A percentile compares a stretch with the other conserved stretches of the same genome.
These are phyloP conservation scores for Xylariales sp. DNA, from an alignment of 2,329 filamentous ascomycete species.

Conservation along the genomic window DNA sequence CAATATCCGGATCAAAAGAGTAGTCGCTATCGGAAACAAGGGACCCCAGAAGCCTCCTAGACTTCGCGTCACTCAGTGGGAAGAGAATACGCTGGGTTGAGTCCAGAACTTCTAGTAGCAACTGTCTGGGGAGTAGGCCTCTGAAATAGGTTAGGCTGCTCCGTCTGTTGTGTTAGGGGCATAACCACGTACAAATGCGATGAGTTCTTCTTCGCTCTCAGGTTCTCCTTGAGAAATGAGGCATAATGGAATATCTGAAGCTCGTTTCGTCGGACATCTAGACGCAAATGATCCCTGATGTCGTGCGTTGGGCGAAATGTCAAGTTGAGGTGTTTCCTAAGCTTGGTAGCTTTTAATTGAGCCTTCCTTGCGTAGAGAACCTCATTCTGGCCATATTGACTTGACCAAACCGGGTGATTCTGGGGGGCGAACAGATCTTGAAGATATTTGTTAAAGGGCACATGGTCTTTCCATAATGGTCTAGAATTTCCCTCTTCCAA, in stretches of 20 bases:
- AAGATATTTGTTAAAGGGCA: conserved; percentile 36
- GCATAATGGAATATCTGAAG: conserved; percentile 37
- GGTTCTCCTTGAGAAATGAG: conserved; percentile 35
- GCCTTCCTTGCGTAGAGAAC: conserved; percentile 23
- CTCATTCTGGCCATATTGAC: conserved; percentile 28
- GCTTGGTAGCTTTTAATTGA: conserved; percentile 29
- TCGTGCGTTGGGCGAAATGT: conserved; percentile 31
- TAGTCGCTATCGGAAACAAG: conserved; percentile 27
- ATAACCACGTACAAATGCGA: conserved; percentile 1
- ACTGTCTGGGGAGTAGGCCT: conserved; percentile 31
- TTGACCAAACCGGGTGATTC: conserved; percentile 35
- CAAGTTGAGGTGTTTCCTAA: conserved; percentile 31
- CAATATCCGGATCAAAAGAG: conserved; percentile 32
- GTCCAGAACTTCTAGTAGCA: conserved; percentile 36
- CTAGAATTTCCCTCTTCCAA: conserved; percentile 32
- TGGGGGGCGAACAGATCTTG: conserved; percentile 31
- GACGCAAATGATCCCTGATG: conserved; percentile 34
- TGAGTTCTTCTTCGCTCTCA: conserved; percentile 29
- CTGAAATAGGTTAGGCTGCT: conserved; percentile 22
- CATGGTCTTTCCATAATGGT: conserved; percentile 25
- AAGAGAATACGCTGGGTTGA: conserved; percentile 38
- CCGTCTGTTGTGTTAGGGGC: not conserved
- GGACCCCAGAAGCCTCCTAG: conserved; percentile 27
- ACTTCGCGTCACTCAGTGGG: conserved; percentile 31
- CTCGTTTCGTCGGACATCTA: conserved; percentile 26